Evolutionary conservation across 2,329 filamentous ascomycete species (phyloP).

Genomic region (Fusarium acutatum): DNA sequence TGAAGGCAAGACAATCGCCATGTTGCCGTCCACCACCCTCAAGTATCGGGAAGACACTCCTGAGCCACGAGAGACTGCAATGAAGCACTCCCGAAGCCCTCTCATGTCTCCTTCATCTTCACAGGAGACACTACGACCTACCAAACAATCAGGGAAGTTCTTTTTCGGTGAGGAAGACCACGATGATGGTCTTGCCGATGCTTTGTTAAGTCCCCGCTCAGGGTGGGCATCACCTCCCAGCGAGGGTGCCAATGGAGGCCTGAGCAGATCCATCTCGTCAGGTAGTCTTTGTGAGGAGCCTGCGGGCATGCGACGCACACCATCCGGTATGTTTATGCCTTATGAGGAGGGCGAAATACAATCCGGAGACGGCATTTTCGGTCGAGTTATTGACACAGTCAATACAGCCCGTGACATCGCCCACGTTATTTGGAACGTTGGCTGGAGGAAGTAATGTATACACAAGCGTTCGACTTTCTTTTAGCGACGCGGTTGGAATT

Average conservation of each 20-base stretch:
- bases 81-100: slow-evolving; percentile 68
- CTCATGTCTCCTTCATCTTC: slow-evolving; percentile 77
- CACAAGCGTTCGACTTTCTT: slow-evolving; percentile 13
- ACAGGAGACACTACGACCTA: slow-evolving; percentile 81
- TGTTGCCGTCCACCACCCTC: slow-evolving; percentile 84
- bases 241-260: slow-evolving; percentile 39
- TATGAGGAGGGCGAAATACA: slow-evolving; percentile 76
- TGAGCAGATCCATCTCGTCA: slow-evolving; percentile 60
- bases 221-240: slow-evolving; percentile 46
- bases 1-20: slow-evolving; percentile 87
- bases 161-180: slow-evolving; percentile 69
- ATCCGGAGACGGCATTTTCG: slow-evolving; percentile 72
- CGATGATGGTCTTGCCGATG: slow-evolving; percentile 60
- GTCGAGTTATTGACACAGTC: slow-evolving; percentile 82
- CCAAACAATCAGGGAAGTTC: slow-evolving; percentile 71
- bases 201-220: slow-evolving; percentile 39
- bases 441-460: slow-evolving; percentile 63
- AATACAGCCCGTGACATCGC: slow-evolving; percentile 76
- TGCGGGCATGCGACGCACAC: slow-evolving; percentile 76
- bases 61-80: slow-evolving; percentile 68
- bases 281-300: slow-evolving; percentile 60
- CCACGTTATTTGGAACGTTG: slow-evolving; percentile 77
- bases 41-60: slow-evolving; percentile 84
- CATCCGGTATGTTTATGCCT: slow-evolving; percentile 92
- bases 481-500: slow-evolving; percentile 26